Evolutionary conservation across 306 rosid species (phyloP).

Genomic region (Alnus glutinosa): DNA sequence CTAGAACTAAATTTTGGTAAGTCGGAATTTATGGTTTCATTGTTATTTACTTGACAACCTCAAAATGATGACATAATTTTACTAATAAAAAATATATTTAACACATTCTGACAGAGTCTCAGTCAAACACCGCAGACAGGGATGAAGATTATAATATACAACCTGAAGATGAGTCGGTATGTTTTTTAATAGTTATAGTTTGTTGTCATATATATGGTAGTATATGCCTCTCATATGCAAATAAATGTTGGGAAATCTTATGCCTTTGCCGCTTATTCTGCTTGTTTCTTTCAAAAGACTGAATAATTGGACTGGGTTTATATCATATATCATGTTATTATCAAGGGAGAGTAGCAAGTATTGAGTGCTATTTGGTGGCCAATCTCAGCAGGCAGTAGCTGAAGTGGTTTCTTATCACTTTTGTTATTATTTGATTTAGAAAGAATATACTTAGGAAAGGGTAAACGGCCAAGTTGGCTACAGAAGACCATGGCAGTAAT

Average conservation of each 20-base stretch:
- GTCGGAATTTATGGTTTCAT: slow-evolving; percentile 33
- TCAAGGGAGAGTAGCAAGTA: not conserved
- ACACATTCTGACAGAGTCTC: slow-evolving; percentile 41
- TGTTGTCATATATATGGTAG: slow-evolving; percentile 17
- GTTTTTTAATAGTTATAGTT: slow-evolving; percentile 23
- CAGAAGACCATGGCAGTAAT: not conserved
- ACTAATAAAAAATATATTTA: slow-evolving; percentile 16
- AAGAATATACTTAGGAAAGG: not conserved
- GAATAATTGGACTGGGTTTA: not conserved
- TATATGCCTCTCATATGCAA: not conserved
- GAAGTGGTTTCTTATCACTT: not conserved
- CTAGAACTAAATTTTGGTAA: slow-evolving; percentile 58
- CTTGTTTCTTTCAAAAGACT: not conserved
- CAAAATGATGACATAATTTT: slow-evolving; percentile 17
- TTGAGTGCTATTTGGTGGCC: not conserved
- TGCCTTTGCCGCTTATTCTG: not conserved
- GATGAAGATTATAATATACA: slow-evolving; percentile 63
- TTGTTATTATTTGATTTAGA: not conserved
- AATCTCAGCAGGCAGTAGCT: not conserved
- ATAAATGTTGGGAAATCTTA: not conserved
- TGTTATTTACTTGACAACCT: slow-evolving; percentile 21
- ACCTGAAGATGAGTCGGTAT: slow-evolving; percentile 70
- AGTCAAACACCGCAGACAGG: slow-evolving; percentile 41
- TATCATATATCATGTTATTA: not conserved
- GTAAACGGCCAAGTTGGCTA: not conserved